phyloP scores from a whole-genome alignment of 2,329 filamentous ascomycete species.

The Trichoderma breve region DNA sequence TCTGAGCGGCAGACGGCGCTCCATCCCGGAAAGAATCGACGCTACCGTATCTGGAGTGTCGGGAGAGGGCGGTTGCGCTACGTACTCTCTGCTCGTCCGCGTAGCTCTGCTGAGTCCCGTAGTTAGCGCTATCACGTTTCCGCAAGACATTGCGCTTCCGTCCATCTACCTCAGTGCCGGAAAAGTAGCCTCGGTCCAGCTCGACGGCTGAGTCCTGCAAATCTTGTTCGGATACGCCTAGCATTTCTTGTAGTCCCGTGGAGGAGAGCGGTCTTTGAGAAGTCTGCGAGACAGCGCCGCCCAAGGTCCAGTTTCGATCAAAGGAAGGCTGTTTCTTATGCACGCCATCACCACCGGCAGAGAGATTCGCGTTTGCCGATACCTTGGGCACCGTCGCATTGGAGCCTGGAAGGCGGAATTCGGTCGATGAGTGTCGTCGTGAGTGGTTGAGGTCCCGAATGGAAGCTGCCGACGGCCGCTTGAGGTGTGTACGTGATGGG shows the following conservation, averaged over 20 bases:
- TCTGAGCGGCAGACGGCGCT: conserved; percentile 56
- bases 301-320: conserved; percentile 68
- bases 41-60: conserved; percentile 77
- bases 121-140: conserved; percentile 65
- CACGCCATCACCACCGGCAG: conserved; percentile 37
- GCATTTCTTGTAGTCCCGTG: conserved; percentile 47
- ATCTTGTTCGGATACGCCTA: conserved; percentile 38
- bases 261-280: conserved; percentile 52
- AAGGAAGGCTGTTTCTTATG: conserved; percentile 69
- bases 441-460: conserved; percentile 80
- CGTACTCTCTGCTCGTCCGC: conserved; percentile 69
- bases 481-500: conserved; percentile 49
- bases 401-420: conserved; percentile 52
- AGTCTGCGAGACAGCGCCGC: conserved; percentile 45
- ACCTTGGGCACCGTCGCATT: conserved; percentile 39
- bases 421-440: conserved; percentile 83
- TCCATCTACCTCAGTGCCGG: conserved; percentile 78
- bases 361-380: conserved; percentile 43
- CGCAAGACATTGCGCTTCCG: conserved; percentile 76
- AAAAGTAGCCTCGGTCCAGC: conserved; percentile 88
- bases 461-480: conserved; percentile 75
- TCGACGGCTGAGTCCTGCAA: conserved; percentile 56
- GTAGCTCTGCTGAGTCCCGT: conserved; percentile 73
- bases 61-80: conserved; percentile 62
- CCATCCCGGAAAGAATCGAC: conserved; percentile 69